Percentiles rank a stretch among this genome's conserved stretches.
Conservation (phyloP, 768 basidiomycete species). For the Cystoderma amianthinum region DNA sequence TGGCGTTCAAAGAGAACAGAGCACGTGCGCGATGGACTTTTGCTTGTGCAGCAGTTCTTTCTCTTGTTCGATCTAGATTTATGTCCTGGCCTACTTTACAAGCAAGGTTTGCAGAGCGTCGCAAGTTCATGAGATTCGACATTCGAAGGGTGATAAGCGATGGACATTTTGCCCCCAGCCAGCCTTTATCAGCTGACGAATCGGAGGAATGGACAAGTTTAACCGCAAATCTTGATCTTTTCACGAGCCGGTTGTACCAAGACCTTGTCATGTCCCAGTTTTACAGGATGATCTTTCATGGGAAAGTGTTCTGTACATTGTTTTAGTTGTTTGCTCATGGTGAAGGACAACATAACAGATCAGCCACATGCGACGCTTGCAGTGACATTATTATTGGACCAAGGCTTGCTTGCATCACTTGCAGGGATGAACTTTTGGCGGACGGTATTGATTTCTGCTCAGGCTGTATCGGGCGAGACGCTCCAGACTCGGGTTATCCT, state of each 20-base stretch:
- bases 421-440: not conserved
- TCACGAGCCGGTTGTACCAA: not conserved
- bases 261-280: not conserved
- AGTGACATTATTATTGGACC: constrained; percentile 2
- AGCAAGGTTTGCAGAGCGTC: not conserved
- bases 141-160: not conserved
- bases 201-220: not conserved
- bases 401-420: constrained; percentile 7
- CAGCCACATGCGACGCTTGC: constrained; percentile 5
- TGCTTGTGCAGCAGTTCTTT: constrained; percentile 4
- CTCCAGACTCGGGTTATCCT: not conserved
- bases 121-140: not conserved
- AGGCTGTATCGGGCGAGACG: not conserved
- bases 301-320: not conserved
- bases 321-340: not conserved
- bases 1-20: not conserved
- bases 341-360: not conserved
- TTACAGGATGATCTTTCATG: not conserved
- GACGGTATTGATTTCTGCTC: constrained; percentile 2
- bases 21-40: constrained; percentile 8
- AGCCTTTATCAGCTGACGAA: not conserved
- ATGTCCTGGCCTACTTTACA: constrained; percentile 1
- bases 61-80: constrained; percentile 3
- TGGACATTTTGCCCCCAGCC: not conserved
- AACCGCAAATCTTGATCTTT: not conserved